Base-by-base conservation (phyloP, 2,329 filamentous ascomycete species). In the Furcasterigmium furcatum region DNA sequence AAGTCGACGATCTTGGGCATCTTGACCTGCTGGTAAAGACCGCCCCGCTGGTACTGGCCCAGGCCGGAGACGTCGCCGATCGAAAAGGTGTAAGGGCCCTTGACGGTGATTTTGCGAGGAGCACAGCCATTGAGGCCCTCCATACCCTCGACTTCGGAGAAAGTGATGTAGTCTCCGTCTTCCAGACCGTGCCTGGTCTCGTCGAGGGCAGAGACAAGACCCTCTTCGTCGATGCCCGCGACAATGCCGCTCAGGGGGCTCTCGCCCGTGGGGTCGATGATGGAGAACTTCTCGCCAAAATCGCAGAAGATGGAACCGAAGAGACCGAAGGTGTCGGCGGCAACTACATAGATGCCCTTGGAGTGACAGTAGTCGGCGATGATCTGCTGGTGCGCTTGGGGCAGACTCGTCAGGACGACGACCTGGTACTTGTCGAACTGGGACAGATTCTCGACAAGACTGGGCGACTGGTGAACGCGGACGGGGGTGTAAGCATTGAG, bases 281-380 rank as follows among this genome's bases (percentile, higher is more conserved):
- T 83, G 5, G 88, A 90, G 67, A 99, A 99, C 59, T 94, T 88
- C 60, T 92, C 84, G 55, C 94, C 94, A 62, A 99, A 99, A 62
- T 99, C 94, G 59, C 91, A 96, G 72, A 99, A 99, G 55, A 99
- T 87, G 54, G 86, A 88, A 42, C 94, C 94, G 62, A 99, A 99
- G 25, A 99, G 79, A 53, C 94, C 94, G 59, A 89, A 96, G 0
- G 88, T 95, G 61, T 96, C 91, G 7, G 89, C 83, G 46, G 90
- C 81, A 41, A 96, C 84, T 32, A 99, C 72, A 64, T 89, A 96
- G 56, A 99, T 96, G 52, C 88, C 87, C 66, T 97, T 95, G 51
- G 86, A 74, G 67, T 97, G 94, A 68, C 92, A 95, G 72, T 92
- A 97, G 58, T 97, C 91, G 54, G 88, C 88, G 54, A 99, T 89